Base-by-base conservation (phyloP, 2,329 filamentous ascomycete genomes). In the Trichoderma koningii region DNA sequence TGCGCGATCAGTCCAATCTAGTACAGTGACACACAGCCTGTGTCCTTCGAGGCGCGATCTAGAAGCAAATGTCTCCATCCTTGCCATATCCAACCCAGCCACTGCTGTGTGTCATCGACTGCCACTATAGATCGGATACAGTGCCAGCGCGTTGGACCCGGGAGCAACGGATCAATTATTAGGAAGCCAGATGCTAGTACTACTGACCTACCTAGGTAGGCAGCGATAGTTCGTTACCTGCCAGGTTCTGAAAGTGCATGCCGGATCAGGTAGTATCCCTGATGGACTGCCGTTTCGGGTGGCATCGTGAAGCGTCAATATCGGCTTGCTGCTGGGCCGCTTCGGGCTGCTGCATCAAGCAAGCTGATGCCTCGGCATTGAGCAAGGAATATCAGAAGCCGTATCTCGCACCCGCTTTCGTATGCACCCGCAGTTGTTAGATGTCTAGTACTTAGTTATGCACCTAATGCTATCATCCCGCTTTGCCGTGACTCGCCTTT, bases 41-140 rank as follows among this genome's bases (percentile, higher is more conserved):
- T 34, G 15, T 50, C 42, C 38, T 62, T 62, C 59, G 59, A 62
- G 59, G 59, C 59, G 47, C 48, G 45, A 62, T 62, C 59, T 62
- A 62, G 59, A 62, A 62, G 34, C 34, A 62, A 45, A 34, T 53
- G n/a, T 28, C 47, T 38, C 59, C 47, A 52, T 57, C 55, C 23
- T 47, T 34, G 59, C 59, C 48, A 12, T 21, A 17, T 44, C 23
- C 10, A 28, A 14, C 41, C 42, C 10, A 28, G 38, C 55, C 42
- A 38, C 19, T 38, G 34, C 34, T 38, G 34, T 38, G 12, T 38
- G 34, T 38, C 34, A 38, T 38, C 12, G 34, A 38, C n/a, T 41
- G 38, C 44, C 59, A 41, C 50, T 62, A 23, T 53, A 51, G 17
- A 44, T 44, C 15, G 15, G 52, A 42, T 55, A 55, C 21, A 55